A percentile compares a stretch with the other conserved stretches of the same genome.
Conservation (phyloP, 352 stramenopile genomes). For the Globisporangium uncinulatum region DNA sequence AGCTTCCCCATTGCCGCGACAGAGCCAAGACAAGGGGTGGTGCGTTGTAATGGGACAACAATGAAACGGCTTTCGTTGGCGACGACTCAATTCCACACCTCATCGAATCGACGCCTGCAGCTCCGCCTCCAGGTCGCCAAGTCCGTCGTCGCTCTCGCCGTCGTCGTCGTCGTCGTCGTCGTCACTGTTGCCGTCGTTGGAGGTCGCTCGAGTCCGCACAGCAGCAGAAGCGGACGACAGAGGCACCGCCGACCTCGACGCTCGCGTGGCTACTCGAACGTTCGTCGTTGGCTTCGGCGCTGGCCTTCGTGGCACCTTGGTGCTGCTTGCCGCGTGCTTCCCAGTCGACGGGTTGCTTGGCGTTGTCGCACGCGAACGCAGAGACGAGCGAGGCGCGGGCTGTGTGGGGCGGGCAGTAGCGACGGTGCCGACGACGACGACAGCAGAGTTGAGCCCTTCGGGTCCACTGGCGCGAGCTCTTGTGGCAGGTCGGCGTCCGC, state of each 20-base stretch:
- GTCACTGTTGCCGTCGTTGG: background rate
- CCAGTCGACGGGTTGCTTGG: no score
- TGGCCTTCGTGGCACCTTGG: background rate
- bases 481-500: background rate
- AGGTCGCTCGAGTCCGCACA: background rate
- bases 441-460: background rate
- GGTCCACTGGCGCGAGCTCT: background rate
- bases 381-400: background rate
- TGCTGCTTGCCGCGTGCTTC: background rate
- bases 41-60: no score
- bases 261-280: background rate
- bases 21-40: no score
- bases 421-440: background rate
- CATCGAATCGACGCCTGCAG: conserved; percentile 17
- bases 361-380: background rate
- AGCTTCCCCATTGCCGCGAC: conserved; percentile 1
- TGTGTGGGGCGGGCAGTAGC: background rate
- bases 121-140: conserved; percentile 40
- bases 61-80: no score
- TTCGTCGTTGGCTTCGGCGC: background rate
- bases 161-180: background rate
- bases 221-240: background rate
- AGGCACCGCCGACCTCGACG: background rate
- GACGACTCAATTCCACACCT: background rate
- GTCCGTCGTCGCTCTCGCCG: conserved; percentile 36